phyloP scores from a whole-genome alignment of 2,329 filamentous ascomycete species.

The Xylariaceae sp. region DNA sequence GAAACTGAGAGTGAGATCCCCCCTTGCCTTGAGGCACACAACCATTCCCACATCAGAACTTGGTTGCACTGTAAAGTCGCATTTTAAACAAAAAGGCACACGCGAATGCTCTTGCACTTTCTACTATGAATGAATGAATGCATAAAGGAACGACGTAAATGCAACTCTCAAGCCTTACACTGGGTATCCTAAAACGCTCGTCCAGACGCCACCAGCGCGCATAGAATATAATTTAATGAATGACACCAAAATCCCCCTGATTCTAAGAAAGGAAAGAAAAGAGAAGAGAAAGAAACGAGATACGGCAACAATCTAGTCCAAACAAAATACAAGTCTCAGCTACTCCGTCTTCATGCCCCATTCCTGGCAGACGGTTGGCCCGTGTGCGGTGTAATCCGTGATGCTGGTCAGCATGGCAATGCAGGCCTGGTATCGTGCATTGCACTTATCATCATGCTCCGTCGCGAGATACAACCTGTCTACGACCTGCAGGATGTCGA shows the following conservation, averaged over 20 bases:
- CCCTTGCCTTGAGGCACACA: too few species aligned
- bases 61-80: background rate
- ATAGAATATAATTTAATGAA: background rate
- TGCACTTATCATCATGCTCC: slow-evolving; percentile 31
- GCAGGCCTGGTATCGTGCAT: slow-evolving; percentile 42
- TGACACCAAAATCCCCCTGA: background rate
- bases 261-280: background rate
- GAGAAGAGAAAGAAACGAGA: too few species aligned
- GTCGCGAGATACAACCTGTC: slow-evolving; percentile 37
- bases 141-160: background rate
- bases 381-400: slow-evolving; percentile 32
- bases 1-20: too few species aligned
- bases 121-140: background rate
- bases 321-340: background rate
- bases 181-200: background rate
- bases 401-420: slow-evolving; percentile 42
- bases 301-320: too few species aligned
- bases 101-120: background rate
- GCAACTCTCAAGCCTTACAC: background rate
- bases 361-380: slow-evolving; percentile 38
- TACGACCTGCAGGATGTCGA: slow-evolving; percentile 43
- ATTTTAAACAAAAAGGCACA: background rate
- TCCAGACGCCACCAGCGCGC: background rate
- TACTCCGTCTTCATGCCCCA: slow-evolving; percentile 29
- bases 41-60: too few species aligned